Evolutionary conservation across 164 flowering plant species (phyloP).

Genomic region (Buxus sempervirens): DNA sequence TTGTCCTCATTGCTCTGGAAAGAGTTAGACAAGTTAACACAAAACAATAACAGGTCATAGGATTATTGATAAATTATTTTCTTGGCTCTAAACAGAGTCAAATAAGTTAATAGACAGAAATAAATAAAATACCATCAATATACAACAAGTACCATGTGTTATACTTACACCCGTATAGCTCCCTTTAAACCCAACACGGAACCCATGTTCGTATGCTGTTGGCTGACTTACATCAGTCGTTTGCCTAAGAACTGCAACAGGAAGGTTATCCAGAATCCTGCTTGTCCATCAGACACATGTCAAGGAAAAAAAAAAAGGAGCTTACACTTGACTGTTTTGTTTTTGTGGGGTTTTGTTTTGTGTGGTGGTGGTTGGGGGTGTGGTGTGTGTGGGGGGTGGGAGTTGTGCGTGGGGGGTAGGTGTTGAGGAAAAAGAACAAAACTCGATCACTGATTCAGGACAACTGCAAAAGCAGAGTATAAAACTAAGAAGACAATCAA

Average conservation of each 20-base stretch:
- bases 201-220: constrained; percentile 76
- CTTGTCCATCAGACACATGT: background rate
- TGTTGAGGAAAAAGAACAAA: too few species aligned
- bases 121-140: background rate
- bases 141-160: background rate
- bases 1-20: constrained; percentile 61
- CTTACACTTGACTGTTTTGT: too few species aligned
- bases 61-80: too few species aligned
- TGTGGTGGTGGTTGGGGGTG: too few species aligned
- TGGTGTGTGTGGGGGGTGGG: too few species aligned
- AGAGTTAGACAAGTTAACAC: too few species aligned
- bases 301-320: too few species aligned
- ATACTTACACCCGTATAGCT: constrained; percentile 47
- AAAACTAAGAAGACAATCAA: background rate
- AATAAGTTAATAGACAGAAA: background rate
- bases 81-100: too few species aligned
- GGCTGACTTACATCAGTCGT: constrained; percentile 72
- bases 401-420: too few species aligned
- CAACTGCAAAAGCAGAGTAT: background rate
- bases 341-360: too few species aligned
- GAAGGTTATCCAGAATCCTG: constrained; percentile 85
- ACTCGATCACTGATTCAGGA: too few species aligned
- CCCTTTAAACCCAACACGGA: constrained; percentile 74
- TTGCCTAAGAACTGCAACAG: constrained; percentile 80
- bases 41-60: too few species aligned